Percentiles rank a stretch among this genome's conserved stretches.
Evolutionary conservation across 345 rosid genomes (phyloP).

Genomic region (Citrus medica): DNA sequence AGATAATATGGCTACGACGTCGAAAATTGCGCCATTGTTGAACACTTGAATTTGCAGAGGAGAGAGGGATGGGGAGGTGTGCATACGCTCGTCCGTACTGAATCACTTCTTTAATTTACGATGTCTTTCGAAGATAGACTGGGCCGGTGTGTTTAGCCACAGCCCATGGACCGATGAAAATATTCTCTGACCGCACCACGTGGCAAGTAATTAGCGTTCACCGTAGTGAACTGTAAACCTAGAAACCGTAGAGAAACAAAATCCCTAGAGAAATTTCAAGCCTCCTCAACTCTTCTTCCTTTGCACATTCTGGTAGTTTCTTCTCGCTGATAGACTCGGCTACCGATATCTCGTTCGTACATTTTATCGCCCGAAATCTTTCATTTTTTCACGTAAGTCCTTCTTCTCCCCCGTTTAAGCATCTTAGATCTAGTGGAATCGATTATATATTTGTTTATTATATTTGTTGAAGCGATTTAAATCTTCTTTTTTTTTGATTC

Average conservation of each 20-base stretch:
- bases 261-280: not conserved
- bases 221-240: not conserved
- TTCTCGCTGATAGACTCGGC: not conserved
- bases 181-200: not conserved
- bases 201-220: not conserved
- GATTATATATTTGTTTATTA: not conserved
- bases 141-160: no score
- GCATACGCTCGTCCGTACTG: not conserved
- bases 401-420: not conserved
- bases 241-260: not conserved
- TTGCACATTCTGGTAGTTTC: not conserved
- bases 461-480: not conserved
- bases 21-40: conserved; percentile 18
- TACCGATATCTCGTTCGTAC: not conserved
- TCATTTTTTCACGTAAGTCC: not conserved
- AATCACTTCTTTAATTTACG: not conserved
- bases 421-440: not conserved
- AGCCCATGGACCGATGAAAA: no score
- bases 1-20: not conserved
- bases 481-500: not conserved
- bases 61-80: not conserved
- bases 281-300: not conserved
- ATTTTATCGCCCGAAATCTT: not conserved
- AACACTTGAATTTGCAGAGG: not conserved
- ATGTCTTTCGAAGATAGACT: not conserved